Base-by-base conservation (phyloP, 352 stramenopile genomes). In the Phytopythium cucurbitacearum region DNA sequence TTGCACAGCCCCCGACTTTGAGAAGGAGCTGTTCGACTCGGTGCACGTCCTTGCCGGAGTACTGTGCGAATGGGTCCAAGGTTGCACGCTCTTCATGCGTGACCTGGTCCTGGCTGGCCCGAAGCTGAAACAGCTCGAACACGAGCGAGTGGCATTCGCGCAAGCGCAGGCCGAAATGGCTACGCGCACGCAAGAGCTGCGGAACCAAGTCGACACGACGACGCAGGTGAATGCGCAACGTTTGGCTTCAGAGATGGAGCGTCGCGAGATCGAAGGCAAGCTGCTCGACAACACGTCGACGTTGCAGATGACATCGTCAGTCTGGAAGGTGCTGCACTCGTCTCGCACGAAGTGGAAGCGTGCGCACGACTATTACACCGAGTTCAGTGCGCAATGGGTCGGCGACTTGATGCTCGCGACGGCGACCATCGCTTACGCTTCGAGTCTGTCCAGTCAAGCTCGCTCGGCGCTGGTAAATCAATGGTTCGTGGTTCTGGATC, bases 381-480 rank as follows among this genome's bases (percentile, higher is more conserved):
- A 76, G 47, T 76, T 84, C 47, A 55, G 55, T 0, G 54, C 59
- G 0, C 59, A 87, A 21, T 76, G 69, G 55, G 67, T 76, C 49
- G 82, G 73, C 3, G 79, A 93, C 13, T 56, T 90, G 21, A 62
- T 91, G n/a, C 48, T 93, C 5, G 70, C 65, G 3, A 89, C 82
- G 21, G 76, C 76, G 0, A 51, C 64, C 0, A 51, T 87, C 8
- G 65, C 60, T 0, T 93, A 93, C 40, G 62, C 69, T 5, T 70
- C 72, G 6, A 65, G 54, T 5, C 9, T 72, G 3, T 71, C 52
- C 0, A n/a, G 28, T 5, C n/a, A 16, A 1, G 57, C 59, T 2
- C 60, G 67, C 2, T 10, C 12, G 0, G 44, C 59, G n/a, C 57
- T 74, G 0, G 11, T 40, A 6, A 42, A 72, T 9, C 35, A 59